Percentiles rank a stretch among this genome's conserved stretches.
Conservation (phyloP, 2,329 filamentous ascomycete genomes). For the Neoascochyta sp. region DNA sequence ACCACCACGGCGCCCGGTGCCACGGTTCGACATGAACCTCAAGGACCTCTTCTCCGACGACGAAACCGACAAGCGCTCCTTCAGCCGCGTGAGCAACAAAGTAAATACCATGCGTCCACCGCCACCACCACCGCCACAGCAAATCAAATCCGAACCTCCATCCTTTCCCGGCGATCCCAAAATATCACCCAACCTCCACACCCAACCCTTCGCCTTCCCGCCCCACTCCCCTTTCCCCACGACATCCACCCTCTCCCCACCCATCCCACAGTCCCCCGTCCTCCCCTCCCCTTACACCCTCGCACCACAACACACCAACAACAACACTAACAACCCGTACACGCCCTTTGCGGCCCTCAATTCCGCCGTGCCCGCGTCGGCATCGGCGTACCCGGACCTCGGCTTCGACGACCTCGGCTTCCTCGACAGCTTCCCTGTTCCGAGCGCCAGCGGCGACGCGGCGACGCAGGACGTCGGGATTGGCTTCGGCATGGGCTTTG, state of each 20-base stretch:
- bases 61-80: slow-evolving; percentile 39
- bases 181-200: slow-evolving; percentile 36
- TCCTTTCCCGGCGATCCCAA: slow-evolving; percentile 28
- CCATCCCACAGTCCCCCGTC: slow-evolving; percentile 16
- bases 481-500: slow-evolving; percentile 49
- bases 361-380: too few species aligned
- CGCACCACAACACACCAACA: too few species aligned
- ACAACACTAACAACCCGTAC: too few species aligned
- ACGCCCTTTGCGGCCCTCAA: too few species aligned
- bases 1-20: slow-evolving; percentile 43
- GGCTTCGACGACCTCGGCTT: slow-evolving; percentile 53
- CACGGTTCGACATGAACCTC: slow-evolving; percentile 54
- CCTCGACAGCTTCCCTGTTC: slow-evolving; percentile 48
- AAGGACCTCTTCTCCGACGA: slow-evolving; percentile 39
- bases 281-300: slow-evolving; percentile 4
- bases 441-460: slow-evolving; percentile 37
- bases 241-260: slow-evolving; percentile 18
- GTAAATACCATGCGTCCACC: slow-evolving; percentile 31
- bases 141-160: slow-evolving; percentile 24
- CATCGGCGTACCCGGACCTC: slow-evolving; percentile 29
- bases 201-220: slow-evolving; percentile 17
- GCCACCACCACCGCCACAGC: slow-evolving; percentile 16
- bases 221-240: slow-evolving; percentile 10
- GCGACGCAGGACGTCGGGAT: slow-evolving; percentile 62
- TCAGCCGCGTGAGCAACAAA: slow-evolving; percentile 37